Evolutionary conservation across 352 stramenopile genomes (phyloP), one percentile per base, ranked within the genome.

Genomic region (Halophytophthora batemanensis): DNA sequence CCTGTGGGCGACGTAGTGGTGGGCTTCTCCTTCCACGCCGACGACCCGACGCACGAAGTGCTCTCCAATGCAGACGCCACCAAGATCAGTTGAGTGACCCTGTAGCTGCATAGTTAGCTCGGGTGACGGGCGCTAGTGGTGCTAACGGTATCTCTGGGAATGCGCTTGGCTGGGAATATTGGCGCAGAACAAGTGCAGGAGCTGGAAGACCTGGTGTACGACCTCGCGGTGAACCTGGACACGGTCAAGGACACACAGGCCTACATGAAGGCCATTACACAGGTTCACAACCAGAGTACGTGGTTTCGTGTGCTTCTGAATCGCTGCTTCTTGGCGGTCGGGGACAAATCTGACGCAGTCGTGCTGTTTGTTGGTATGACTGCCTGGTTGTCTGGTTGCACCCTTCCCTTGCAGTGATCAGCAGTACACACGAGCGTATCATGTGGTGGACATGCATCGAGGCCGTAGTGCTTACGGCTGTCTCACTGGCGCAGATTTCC

Each of bases 231-330:
- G 58, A 85, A 81, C 35, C 67, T 95, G 35, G 84, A 95, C 64
- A 90, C 80, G 0, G 84, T 95, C 43, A 95, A 92, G 55, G 84
- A 95, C 60, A 90, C 82, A 6, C 82, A 95, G 46, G 71, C 78
- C 34, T 95, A 82, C 69, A 90, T 95, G 80, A 92, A 92, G 65
- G 64, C 79, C 35, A 91, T 93, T 59, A 86, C 79, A n/a, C 74
- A 74, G 55, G 69, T 90, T 58, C 82, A 95, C 58, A 63, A 86
- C 33, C 47, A 88, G 58, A 59, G 84, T 95, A 61, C 48, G 66
- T 59, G 33, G 15, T 3, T 17, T 18, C 10, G 43, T 53, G 17
- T 19, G 7, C 25, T 2, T 22, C 42, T 25, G 6, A 7, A 21
- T 19, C 39, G 11, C 17, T 17, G 8, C 3, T 18, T 11, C 13